Base-by-base conservation (phyloP, 768 basidiomycete species). In the Cyclocybe cylindracea region DNA sequence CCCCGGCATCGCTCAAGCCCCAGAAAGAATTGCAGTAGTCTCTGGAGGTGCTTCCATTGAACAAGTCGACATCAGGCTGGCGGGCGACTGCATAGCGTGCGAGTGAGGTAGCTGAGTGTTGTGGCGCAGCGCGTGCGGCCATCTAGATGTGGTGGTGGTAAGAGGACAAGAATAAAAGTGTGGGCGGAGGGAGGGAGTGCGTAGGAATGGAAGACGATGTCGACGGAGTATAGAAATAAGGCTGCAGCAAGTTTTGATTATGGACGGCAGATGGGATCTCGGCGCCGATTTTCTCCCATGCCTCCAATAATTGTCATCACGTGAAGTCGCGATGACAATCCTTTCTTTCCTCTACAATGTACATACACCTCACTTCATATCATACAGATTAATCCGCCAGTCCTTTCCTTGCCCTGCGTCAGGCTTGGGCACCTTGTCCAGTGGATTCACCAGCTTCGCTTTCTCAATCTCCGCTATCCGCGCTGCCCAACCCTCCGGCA, bases 11-110 rank as follows among this genome's bases (percentile, higher is more conserved):
- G 18, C 81, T 84, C 8, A 75, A 61, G 5, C 93, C 93, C 97
- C 97, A 98, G 72, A 98, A 98, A 0, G 92, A 85, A 70, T 98
- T 99, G 71, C 94, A 98, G 69, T 93, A 97, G 69, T 96, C 92
- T 18, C 68, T 66, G 6, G 70, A 72, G 35, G 54, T 48, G 44
- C 57, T 69, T 5, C 73, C 71, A 48, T 72, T 67, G 56, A 68
- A 83, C 59, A 46, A 75, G 78, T 66, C 83, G 71, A 62, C 55
- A 34, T 61, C 77, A 24, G 78, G 74, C 35, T 79, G 78, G 18
- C 77, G 70, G 36, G 77, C 70, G 24, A 80, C 73, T 19, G 81
- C 81, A 65, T 79, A 88, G 66, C 74, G 80, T 41, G 85, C 78
- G 39, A 89, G 75, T 11, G 89, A 89, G 4, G 89, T 84, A 1